Evolutionary conservation across 2,329 filamentous ascomycete genomes (phyloP), one percentile per base, ranked within the genome.

Genomic region (Xylariaceae sp.): DNA sequence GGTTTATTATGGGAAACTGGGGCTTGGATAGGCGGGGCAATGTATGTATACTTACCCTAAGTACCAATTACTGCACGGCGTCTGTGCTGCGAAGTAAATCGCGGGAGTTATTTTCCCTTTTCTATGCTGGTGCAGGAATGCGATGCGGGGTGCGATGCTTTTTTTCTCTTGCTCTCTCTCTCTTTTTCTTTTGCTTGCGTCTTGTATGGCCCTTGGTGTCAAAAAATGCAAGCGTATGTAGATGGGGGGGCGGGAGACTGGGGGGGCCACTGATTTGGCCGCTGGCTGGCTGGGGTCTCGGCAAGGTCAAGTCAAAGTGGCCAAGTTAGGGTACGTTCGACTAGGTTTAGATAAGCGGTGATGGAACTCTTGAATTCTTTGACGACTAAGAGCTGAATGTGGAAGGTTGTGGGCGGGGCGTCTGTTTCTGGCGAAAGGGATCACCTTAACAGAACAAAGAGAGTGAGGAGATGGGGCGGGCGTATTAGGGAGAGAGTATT

Each of bases 311-410:
- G 41, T 42, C 48, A 45, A 44, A 20, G 40, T 50, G 48, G 48
- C 37, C 37, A 18, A 20, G 48, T 50, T 44, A 55, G 51, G 54
- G 49, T 58, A 48, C 52, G 54, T 55, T 62, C 57, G 50, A 57
- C 50, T 52, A 62, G 63, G 62, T 63, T 61, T 63, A 58, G 62
- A 66, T 64, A 61, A 60, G 56, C 60, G 56, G 60, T 51, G 54
- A 57, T 64, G 60, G 56, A 54, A 61, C 7, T 37, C 32, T 37
- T 37, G 60, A 57, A 46, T 51, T 60, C 62, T 54, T 57, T 44
- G 50, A 54, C 54, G 29, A 60, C 49, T 52, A 54, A 58, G 56
- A 51, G 44, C 53, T 50, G 57, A 52, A 50, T 50, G 40, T 40
- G 42, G 43, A 60, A 55, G 47, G 40, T 44, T 21, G 19, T 23